These are phyloP conservation scores for Mycena maculata DNA, from an alignment of 768 basidiomycete genomes.

Conservation along the genomic window DNA sequence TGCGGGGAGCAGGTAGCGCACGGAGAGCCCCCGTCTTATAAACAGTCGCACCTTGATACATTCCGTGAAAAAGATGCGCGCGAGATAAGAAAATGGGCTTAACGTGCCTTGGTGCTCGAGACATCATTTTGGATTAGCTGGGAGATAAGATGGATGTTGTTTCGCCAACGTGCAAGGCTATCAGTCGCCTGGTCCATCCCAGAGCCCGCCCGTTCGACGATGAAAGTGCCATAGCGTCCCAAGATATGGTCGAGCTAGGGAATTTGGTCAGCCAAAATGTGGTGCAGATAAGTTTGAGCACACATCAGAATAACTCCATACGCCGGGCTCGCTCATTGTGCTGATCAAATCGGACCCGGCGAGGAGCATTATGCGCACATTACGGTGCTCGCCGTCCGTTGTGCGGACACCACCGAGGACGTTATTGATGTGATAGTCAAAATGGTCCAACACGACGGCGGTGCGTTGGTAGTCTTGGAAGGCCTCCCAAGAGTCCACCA, in stretches of 20 bases:
- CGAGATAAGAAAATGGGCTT: not conserved
- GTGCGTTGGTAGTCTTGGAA: conserved; percentile 95
- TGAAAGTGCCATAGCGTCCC: conserved; percentile 93
- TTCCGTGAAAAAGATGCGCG: not conserved
- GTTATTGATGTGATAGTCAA: conserved; percentile 93
- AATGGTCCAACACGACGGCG: conserved; percentile 96
- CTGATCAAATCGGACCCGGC: conserved; percentile 98
- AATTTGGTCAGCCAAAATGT: conserved; percentile 24
- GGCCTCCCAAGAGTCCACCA: conserved; percentile 99
- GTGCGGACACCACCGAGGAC: conserved; percentile 82
- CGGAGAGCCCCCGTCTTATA: conserved; percentile 81
- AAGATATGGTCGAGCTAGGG: conserved; percentile 93
- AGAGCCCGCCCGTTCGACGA: conserved; percentile 94
- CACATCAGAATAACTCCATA: conserved; percentile 96
- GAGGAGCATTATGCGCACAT: conserved; percentile 90
- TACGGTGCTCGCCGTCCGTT: conserved; percentile 78
- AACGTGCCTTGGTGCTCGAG: conserved; percentile 86
- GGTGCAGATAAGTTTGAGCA: conserved; percentile 47
- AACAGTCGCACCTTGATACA: conserved; percentile 71
- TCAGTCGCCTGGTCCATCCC: conserved; percentile 89
- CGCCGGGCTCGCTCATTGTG: conserved; percentile 98
- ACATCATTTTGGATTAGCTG: conserved; percentile 98
- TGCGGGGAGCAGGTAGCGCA: conserved; percentile 91
- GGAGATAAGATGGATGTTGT: conserved; percentile 91
- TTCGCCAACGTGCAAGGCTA: conserved; percentile 77